These are phyloP conservation scores for Phoma sp. DNA, from an alignment of 2,329 filamentous ascomycete species.

Conservation along the genomic window DNA sequence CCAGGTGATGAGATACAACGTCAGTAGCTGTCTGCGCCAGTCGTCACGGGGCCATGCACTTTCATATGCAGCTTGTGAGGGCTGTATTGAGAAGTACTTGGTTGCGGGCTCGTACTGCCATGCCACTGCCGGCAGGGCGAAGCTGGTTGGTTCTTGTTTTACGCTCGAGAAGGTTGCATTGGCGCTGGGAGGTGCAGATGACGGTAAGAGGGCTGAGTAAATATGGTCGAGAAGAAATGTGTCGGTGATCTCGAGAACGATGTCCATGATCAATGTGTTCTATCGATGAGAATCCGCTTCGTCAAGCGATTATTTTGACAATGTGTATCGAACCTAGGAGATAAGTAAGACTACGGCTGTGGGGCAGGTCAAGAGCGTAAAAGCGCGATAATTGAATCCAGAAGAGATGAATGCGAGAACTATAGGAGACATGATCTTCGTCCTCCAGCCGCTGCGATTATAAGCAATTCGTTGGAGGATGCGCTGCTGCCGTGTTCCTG, in stretches of 20 bases:
- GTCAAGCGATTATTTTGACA: not conserved
- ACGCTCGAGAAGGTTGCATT: slow-evolving; percentile 64
- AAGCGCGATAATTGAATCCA: no score
- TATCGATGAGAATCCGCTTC: no score
- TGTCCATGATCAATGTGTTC: slow-evolving; percentile 70
- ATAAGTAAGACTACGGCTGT: no score
- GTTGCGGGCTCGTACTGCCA: slow-evolving; percentile 78
- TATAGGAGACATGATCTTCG: no score
- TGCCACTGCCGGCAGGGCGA: slow-evolving; percentile 32
- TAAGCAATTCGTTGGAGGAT: not conserved
- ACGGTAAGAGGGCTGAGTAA: slow-evolving; percentile 75
- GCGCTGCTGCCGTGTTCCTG: slow-evolving; percentile 1
- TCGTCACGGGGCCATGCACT: slow-evolving; percentile 81
- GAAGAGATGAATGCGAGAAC: no score
- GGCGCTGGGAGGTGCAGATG: slow-evolving; percentile 51
- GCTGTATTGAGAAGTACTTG: slow-evolving; percentile 70
- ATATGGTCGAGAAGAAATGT: slow-evolving; percentile 79
- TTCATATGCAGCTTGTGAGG: slow-evolving; percentile 77
- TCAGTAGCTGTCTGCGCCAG: slow-evolving; percentile 72
- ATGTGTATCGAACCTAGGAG: no score
- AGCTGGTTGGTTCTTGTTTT: slow-evolving; percentile 46
- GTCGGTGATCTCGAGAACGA: slow-evolving; percentile 85
- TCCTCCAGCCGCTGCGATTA: no score
- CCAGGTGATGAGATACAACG: slow-evolving; percentile 87
- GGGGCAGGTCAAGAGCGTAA: no score